Evolutionary conservation across 2,329 filamentous ascomycete species (phyloP).

Genomic region (Pestalotiopsis sp.): DNA sequence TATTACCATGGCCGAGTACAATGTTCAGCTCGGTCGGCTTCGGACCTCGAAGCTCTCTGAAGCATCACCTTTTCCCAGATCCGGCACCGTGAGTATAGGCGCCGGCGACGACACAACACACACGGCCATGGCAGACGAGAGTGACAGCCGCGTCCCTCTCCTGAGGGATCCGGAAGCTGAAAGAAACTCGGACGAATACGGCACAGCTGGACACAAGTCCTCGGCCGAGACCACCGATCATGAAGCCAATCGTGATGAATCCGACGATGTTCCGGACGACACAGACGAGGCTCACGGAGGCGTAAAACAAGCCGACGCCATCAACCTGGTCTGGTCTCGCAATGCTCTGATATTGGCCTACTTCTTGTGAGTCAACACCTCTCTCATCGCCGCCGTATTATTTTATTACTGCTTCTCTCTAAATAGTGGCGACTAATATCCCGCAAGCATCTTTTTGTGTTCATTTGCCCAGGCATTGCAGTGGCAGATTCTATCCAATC

Average conservation of each 20-base stretch:
- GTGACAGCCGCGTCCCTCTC: constrained; percentile 11
- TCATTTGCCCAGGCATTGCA: constrained; percentile 50
- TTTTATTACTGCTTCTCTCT: not conserved
- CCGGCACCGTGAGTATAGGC: not conserved
- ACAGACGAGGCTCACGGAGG: constrained; percentile 29
- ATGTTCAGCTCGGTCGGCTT: constrained; percentile 5
- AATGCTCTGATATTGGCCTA: constrained; percentile 41
- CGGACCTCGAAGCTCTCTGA: not conserved
- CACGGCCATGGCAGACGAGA: not conserved
- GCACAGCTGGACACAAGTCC: constrained; percentile 28
- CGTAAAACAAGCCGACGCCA: constrained; percentile 41
- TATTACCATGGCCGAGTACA: constrained; percentile 7
- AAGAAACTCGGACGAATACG: constrained; percentile 22
- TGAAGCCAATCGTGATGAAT: constrained; percentile 11
- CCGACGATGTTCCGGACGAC: constrained; percentile 14
- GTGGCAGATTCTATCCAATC: constrained; percentile 42
- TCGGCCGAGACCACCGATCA: constrained; percentile 19
- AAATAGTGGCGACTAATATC: constrained; percentile 9
- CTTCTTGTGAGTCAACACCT: constrained; percentile 31
- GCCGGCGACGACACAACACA: not conserved
- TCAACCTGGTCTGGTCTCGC: constrained; percentile 43
- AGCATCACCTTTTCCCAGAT: not conserved
- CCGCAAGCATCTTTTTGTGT: constrained; percentile 43
- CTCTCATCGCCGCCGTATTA: not conserved
- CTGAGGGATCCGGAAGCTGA: not conserved